Percentiles rank a stretch among this genome's conserved stretches.
Conservation (phyloP, 495 filamentous ascomycete genomes). For the Aspergillus indologenus region DNA sequence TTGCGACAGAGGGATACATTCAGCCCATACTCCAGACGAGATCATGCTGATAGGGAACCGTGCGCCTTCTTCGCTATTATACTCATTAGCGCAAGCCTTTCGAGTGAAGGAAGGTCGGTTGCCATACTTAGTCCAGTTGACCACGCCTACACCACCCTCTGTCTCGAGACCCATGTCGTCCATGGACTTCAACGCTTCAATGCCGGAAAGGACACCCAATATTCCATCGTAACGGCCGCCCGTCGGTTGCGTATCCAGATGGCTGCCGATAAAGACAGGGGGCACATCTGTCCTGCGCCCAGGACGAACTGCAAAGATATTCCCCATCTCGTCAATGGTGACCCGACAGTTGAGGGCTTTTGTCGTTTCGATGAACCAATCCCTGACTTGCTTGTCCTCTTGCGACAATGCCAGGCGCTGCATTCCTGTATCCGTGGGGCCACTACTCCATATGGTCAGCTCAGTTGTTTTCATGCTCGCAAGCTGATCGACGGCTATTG, state of each 20-base stretch:
- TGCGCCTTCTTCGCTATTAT: slow-evolving; percentile 66
- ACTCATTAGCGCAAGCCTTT: slow-evolving; percentile 12
- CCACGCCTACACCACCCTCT: slow-evolving; percentile 65
- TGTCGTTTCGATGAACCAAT: slow-evolving; percentile 73
- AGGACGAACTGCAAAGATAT: slow-evolving; percentile 70
- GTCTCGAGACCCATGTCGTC: slow-evolving; percentile 68
- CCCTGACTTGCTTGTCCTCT: slow-evolving; percentile 65
- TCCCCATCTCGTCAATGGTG: slow-evolving; percentile 65
- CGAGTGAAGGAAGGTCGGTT: neutral
- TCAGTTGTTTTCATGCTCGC: neutral
- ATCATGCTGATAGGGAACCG: slow-evolving; percentile 78
- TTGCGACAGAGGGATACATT: slow-evolving; percentile 56
- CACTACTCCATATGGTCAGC: slow-evolving; percentile 31
- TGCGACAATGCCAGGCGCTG: slow-evolving; percentile 65
- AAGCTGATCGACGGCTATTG: neutral
- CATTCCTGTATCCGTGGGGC: slow-evolving; percentile 62
- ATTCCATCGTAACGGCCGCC: slow-evolving; percentile 76
- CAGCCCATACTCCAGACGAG: slow-evolving; percentile 75
- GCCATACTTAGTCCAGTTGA: slow-evolving; percentile 77
- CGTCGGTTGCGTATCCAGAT: slow-evolving; percentile 75
- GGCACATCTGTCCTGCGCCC: slow-evolving; percentile 53
- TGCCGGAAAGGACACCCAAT: slow-evolving; percentile 65
- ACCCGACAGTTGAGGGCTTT: slow-evolving; percentile 60
- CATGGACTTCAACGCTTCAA: slow-evolving; percentile 68
- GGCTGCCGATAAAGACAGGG: slow-evolving; percentile 68